Percentiles rank a stretch among this genome's conserved stretches.
Conservation (phyloP, 1,284 basidiomycete genomes). For the Trichosporon coremiiforme region DNA sequence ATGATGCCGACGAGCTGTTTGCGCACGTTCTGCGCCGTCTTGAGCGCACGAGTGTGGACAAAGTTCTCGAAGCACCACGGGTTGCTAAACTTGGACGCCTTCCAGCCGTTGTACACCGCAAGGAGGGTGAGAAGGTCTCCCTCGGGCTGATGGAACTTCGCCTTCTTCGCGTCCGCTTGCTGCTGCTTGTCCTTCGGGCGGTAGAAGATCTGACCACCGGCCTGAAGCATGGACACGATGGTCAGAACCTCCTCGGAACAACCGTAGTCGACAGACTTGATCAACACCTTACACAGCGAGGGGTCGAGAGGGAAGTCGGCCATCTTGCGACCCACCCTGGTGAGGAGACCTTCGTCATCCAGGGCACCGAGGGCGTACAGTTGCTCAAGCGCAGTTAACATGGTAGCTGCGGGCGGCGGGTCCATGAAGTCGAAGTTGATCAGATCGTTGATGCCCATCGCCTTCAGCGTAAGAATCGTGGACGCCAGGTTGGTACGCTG, state of each 20-base stretch:
- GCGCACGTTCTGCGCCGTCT: constrained; percentile 94
- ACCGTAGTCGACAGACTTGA: constrained; percentile 94
- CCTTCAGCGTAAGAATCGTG: constrained; percentile 94
- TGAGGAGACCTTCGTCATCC: constrained; percentile 94
- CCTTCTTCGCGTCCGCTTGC: constrained; percentile 69
- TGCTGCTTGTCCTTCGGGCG: constrained; percentile 98
- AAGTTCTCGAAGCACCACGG: constrained; percentile 98
- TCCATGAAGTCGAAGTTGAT: constrained; percentile 99
- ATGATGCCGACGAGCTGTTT: constrained; percentile 98
- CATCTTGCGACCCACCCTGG: constrained; percentile 95
- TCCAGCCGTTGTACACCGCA: constrained; percentile 99
- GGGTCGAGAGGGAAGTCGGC: constrained; percentile 99
- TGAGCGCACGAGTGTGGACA: constrained; percentile 94
- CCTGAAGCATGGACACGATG: constrained; percentile 91
- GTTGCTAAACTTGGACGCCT: constrained; percentile 88
- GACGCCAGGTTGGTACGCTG: constrained; percentile 91
- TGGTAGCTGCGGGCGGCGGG: constrained; percentile 92
- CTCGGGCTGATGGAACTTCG: constrained; percentile 69
- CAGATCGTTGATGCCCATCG: constrained; percentile 98
- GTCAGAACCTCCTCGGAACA: constrained; percentile 97
- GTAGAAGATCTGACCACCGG: constrained; percentile 95
- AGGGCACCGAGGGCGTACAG: constrained; percentile 93
- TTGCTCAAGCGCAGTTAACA: constrained; percentile 85
- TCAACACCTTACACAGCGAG: constrained; percentile 94
- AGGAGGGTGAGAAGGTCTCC: constrained; percentile 94